Evolutionary conservation across 208 protist species (phyloP).

Genomic region (Trypanosoma cruzi): DNA sequence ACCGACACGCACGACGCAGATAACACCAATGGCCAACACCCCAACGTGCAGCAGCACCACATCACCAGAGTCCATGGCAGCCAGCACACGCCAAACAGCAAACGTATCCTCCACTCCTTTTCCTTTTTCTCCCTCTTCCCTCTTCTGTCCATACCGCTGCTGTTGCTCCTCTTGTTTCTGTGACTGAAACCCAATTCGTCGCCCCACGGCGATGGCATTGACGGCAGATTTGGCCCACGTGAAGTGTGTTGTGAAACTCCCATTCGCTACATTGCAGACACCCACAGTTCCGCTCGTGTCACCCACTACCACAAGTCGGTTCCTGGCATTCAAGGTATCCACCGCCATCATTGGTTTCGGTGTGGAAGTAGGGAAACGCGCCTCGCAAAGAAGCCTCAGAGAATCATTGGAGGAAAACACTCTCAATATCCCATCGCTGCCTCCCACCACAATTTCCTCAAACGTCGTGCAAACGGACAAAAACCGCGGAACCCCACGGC

Average conservation of each 20-base stretch:
- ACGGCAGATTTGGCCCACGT: constrained; percentile 43
- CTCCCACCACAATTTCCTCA: constrained; percentile 44
- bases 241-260: constrained; percentile 4
- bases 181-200: not conserved
- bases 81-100: constrained; percentile 16
- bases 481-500: constrained; percentile 50
- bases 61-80: constrained; percentile 35
- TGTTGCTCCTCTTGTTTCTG: not conserved
- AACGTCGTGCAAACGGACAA: constrained; percentile 40
- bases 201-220: constrained; percentile 46
- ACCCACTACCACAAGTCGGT: constrained; percentile 38
- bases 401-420: constrained; percentile 24
- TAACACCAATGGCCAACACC: not conserved
- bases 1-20: constrained; percentile 34
- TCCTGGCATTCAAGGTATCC: not conserved
- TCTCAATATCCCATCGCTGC: constrained; percentile 64
- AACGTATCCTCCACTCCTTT: not conserved
- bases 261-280: constrained; percentile 29
- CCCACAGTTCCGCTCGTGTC: constrained; percentile 67
- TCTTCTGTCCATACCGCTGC: not conserved
- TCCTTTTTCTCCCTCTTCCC: not conserved
- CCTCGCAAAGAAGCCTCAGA: not conserved
- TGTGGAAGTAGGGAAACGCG: not conserved
- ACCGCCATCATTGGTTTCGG: constrained; percentile 62
- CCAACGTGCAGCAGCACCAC: constrained; percentile 15